Percentiles rank a stretch among this genome's conserved stretches.
Conservation (phyloP, 2,329 filamentous ascomycete species). For the Xylariaceae sp. region DNA sequence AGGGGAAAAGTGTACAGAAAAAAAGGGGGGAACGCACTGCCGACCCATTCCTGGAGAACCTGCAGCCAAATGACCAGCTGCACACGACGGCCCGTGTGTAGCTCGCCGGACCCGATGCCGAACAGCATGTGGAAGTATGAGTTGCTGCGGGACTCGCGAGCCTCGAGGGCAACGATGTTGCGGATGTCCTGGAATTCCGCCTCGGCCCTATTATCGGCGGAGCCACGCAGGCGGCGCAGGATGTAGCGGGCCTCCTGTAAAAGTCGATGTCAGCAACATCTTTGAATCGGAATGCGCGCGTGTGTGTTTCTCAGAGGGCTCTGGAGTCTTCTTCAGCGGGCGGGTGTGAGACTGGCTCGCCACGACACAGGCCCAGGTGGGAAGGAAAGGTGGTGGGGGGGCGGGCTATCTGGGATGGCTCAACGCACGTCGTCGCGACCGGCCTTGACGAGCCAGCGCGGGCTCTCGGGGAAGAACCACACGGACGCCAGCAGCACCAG, state of each 20-base stretch:
- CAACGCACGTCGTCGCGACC: constrained; percentile 56
- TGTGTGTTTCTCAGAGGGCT: too few species aligned
- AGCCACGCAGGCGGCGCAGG: constrained; percentile 55
- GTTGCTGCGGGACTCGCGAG: constrained; percentile 48
- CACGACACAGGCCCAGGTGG: too few species aligned
- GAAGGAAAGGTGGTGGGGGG: too few species aligned
- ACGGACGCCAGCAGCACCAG: constrained; percentile 46
- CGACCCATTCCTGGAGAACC: constrained; percentile 63
- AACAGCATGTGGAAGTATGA: constrained; percentile 61
- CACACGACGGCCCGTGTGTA: constrained; percentile 60
- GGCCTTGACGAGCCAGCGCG: constrained; percentile 58
- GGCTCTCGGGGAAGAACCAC: constrained; percentile 65
- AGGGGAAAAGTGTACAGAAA: too few species aligned
- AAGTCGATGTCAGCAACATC: too few species aligned
- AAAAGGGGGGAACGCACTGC: too few species aligned
- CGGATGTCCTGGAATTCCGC: constrained; percentile 62
- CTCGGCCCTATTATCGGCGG: constrained; percentile 44
- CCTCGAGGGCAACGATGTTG: constrained; percentile 54
- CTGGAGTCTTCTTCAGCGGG: too few species aligned
- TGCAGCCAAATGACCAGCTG: constrained; percentile 66
- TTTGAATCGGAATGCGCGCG: too few species aligned
- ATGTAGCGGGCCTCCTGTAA: constrained; percentile 64
- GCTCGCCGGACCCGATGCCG: constrained; percentile 54
- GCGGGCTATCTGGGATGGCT: too few species aligned
- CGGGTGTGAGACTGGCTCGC: too few species aligned